Base-by-base conservation (phyloP, 257 asterid genomes). In the Hygrophila difformis region DNA sequence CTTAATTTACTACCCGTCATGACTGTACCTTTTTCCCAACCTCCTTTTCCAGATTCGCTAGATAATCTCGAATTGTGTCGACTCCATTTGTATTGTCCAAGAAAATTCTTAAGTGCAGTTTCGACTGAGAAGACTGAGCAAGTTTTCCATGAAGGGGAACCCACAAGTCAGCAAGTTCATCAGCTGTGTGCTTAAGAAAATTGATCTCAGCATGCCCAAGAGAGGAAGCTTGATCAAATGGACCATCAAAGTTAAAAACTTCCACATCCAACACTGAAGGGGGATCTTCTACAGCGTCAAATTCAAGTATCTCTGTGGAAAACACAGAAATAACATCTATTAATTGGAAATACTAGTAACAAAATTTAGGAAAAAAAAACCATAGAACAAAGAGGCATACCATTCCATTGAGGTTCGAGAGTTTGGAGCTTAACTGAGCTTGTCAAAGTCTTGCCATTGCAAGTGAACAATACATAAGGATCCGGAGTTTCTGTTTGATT, bases 361-460 rank as follows among this genome's bases (percentile, higher is more conserved):
- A n/a, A n/a, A n/a, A n/a, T n/a, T n/a, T n/a, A n/a, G n/a, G n/a
- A n/a, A n/a, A 24, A 24, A 24, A 24, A 24, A 24, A 3, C 31
- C 31, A 24, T 24, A 24, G 31, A 3, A 24, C 31, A 24, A n/a
- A n/a, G n/a, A n/a, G n/a, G n/a, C 8, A 24, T 24, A 81, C 97
- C 97, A 50, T 78, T 77, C 97, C 97, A 88, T 21, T 76, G 79
- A 39, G 95, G 97, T 48, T 82, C 76, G 40, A 57, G 65, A 51
- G 85, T 75, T 61, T 69, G 94, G 51, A 88, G 91, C 89, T 78
- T 81, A 63, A 84, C 94, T 12, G 97, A 88, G 80, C 95, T 84
- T 33, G 93, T 77, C 70, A 79, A 79, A 18, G 93, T 68, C 78
- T 84, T 84, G 15, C 97, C 94, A 46, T 88, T 88, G 68, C 95